Conservation (phyloP, 2,329 filamentous ascomycete species). For the Eurotiales sp. region DNA sequence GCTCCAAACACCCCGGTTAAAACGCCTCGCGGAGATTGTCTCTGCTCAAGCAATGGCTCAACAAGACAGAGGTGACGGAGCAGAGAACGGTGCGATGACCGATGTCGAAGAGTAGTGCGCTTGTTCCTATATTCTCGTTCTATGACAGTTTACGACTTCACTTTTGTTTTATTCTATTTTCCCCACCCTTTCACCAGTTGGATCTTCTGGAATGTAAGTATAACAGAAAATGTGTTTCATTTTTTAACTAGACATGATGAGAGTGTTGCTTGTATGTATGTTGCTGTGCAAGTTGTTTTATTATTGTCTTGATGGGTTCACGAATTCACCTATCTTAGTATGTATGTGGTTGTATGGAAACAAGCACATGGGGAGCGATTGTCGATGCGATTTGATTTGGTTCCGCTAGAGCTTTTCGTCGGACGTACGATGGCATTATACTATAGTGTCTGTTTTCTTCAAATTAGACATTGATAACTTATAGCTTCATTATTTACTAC, state of each 20-base stretch:
- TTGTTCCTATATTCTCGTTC: constrained; percentile 2
- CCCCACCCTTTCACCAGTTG: background rate
- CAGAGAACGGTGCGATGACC: constrained; percentile 17
- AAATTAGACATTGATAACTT: too few species aligned
- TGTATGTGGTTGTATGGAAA: background rate
- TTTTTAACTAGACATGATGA: background rate
- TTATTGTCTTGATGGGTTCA: background rate
- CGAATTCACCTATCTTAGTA: background rate
- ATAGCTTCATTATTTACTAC: too few species aligned
- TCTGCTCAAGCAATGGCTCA: constrained; percentile 94
- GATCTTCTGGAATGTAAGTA: constrained; percentile 13
- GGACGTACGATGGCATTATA: background rate
- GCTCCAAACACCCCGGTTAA: constrained; percentile 92
- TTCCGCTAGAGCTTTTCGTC: background rate
- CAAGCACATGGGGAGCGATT: background rate
- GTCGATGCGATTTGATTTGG: background rate
- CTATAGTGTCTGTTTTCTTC: background rate
- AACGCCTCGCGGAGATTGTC: constrained; percentile 96
- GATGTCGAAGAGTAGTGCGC: constrained; percentile 9
- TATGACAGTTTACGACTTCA: constrained; percentile 14
- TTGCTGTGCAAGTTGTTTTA: too few species aligned
- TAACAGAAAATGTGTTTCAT: constrained; percentile 5
- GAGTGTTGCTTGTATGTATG: too few species aligned
- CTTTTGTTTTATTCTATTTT: background rate
- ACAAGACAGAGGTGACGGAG: constrained; percentile 72